phyloP scores from a whole-genome alignment of 1,139 yeast species.

The Suhomyces bolitotheri region DNA sequence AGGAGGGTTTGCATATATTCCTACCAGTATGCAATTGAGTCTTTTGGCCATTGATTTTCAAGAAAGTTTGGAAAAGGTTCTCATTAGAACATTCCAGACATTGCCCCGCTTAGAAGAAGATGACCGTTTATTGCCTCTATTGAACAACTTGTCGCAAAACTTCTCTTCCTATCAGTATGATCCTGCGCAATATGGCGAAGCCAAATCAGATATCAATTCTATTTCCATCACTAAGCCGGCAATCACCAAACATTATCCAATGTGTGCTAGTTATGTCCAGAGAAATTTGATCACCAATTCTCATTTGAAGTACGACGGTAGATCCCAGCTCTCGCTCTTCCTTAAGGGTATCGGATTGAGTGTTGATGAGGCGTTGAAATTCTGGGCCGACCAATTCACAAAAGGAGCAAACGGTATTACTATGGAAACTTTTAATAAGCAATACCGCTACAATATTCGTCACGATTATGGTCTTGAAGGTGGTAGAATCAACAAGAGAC shows the following conservation, averaged over 20 bases:
- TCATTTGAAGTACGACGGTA: constrained; percentile 79
- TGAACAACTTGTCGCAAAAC: constrained; percentile 76
- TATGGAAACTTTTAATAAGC: constrained; percentile 79
- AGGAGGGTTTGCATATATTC: constrained; percentile 80
- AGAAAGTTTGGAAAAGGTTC: constrained; percentile 49
- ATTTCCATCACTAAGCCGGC: constrained; percentile 57
- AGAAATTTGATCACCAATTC: constrained; percentile 56
- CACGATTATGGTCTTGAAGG: constrained; percentile 94
- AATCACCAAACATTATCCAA: constrained; percentile 69
- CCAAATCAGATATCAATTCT: constrained; percentile 60
- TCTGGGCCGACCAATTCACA: constrained; percentile 80
- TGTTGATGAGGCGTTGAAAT: constrained; percentile 83
- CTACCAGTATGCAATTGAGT: constrained; percentile 75
- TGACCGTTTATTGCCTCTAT: constrained; percentile 80
- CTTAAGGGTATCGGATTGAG: constrained; percentile 85
- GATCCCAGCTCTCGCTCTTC: constrained; percentile 83
- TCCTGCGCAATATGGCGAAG: constrained; percentile 29
- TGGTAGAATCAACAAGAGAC: constrained; percentile 77
- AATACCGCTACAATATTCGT: constrained; percentile 81
- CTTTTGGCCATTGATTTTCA: constrained; percentile 69
- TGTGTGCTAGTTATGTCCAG: constrained; percentile 77
- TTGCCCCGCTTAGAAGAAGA: constrained; percentile 90
- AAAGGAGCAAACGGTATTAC: constrained; percentile 50
- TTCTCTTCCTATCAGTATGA: constrained; percentile 62
- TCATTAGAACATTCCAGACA: constrained; percentile 71